Evolutionary conservation across 1,139 yeast species (phyloP).

Genomic region (Hyphopichia buzzinii): DNA sequence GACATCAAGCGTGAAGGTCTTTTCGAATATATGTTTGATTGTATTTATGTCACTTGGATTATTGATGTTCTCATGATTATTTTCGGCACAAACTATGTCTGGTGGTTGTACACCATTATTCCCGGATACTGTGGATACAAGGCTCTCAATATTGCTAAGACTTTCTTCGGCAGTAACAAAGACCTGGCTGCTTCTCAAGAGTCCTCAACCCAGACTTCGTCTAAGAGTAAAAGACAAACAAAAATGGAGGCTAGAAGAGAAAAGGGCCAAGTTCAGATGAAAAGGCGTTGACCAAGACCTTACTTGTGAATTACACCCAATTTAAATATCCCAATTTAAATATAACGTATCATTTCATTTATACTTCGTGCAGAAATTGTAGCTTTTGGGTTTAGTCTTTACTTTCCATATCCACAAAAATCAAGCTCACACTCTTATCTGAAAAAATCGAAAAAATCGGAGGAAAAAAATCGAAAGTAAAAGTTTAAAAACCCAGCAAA

Average conservation of each 20-base stretch:
- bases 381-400: too few relatives aligned
- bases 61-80: slow-evolving; percentile 55
- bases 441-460: too few relatives aligned
- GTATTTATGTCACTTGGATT: slow-evolving; percentile 67
- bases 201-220: slow-evolving; percentile 17
- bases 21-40: slow-evolving; percentile 75
- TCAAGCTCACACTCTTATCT: too few relatives aligned
- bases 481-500: too few relatives aligned
- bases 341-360: too few relatives aligned
- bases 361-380: too few relatives aligned
- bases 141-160: slow-evolving; percentile 34
- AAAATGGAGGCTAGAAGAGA: slow-evolving; percentile 47
- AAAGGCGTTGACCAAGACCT: slow-evolving; percentile 1
- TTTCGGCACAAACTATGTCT: slow-evolving; percentile 58
- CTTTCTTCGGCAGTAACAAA: slow-evolving; percentile 13
- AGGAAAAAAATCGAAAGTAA: too few relatives aligned
- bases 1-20: slow-evolving; percentile 67
- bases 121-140: slow-evolving; percentile 60
- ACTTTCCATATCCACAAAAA: too few relatives aligned
- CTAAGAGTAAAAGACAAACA: slow-evolving; percentile 47
- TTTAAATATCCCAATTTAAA: too few relatives aligned
- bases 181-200: slow-evolving; percentile 9
- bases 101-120: slow-evolving; percentile 51
- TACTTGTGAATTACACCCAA: neutral
- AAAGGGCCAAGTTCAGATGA: slow-evolving; percentile 5